These are phyloP conservation scores for Porodaedalea pini DNA, from an alignment of 1,284 basidiomycete genomes.

Conservation along the genomic window DNA sequence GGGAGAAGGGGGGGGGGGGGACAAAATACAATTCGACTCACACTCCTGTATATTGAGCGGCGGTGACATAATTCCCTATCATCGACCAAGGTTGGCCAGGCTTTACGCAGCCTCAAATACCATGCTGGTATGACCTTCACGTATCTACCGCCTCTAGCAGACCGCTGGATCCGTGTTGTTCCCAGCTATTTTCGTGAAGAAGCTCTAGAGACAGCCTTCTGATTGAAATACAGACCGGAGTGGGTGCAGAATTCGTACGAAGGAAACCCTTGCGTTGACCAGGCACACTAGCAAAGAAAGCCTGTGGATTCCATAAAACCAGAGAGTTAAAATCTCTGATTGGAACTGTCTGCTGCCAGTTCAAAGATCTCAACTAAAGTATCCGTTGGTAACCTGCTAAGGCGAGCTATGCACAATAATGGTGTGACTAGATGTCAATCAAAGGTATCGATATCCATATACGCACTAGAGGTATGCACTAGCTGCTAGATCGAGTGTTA, in stretches of 20 bases:
- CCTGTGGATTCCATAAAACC: neutral
- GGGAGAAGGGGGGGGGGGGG: too few species aligned
- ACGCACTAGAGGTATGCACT: too few species aligned
- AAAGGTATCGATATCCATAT: too few species aligned
- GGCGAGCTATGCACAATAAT: too few species aligned
- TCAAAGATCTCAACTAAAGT: slow-evolving; percentile 5
- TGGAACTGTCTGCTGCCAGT: slow-evolving; percentile 1
- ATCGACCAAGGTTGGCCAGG: neutral
- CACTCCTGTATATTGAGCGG: neutral
- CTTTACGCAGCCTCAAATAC: neutral
- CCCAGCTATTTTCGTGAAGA: slow-evolving; percentile 12
- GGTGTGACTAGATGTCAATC: too few species aligned
- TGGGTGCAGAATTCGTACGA: neutral
- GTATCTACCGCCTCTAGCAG: neutral
- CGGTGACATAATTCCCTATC: neutral
- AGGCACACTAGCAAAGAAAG: neutral
- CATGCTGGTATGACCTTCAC: neutral
- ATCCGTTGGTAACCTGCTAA: neutral
- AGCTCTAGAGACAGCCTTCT: neutral
- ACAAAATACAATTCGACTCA: neutral
- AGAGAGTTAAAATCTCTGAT: neutral
- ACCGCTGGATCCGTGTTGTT: slow-evolving; percentile 2
- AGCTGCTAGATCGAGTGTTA: too few species aligned
- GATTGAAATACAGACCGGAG: neutral
- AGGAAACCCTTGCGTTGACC: neutral